A percentile compares a stretch with the other conserved stretches of the same genome.
Evolutionary conservation across 1,284 basidiomycete species (phyloP).

Genomic region (Rhizoctonia solani): DNA sequence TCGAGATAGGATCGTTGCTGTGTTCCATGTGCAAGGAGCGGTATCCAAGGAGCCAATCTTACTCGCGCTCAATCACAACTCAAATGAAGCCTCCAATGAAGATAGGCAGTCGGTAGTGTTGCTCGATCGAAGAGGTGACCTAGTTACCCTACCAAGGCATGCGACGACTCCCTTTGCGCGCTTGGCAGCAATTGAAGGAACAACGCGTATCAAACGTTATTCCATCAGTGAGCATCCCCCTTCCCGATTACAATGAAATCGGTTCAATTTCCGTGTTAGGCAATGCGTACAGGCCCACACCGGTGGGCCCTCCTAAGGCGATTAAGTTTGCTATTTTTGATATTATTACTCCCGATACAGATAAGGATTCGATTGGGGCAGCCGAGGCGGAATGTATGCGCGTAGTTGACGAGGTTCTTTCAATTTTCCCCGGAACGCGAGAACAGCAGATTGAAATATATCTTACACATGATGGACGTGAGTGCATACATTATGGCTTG

Average conservation of each 20-base stretch:
- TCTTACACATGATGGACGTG: slow-evolving; percentile 23
- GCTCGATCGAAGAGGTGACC: slow-evolving; percentile 80
- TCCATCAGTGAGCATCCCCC: slow-evolving; percentile 63
- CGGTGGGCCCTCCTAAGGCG: slow-evolving; percentile 64
- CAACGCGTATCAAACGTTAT: slow-evolving; percentile 86
- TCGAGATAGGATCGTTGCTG: slow-evolving; percentile 70
- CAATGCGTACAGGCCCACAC: slow-evolving; percentile 29
- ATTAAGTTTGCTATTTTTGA: slow-evolving; percentile 76
- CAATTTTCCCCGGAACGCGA: slow-evolving; percentile 63
- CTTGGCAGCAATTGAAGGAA: slow-evolving; percentile 73
- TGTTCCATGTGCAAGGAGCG: slow-evolving; percentile 89
- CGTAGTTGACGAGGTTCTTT: slow-evolving; percentile 65
- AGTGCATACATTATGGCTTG: background rate
- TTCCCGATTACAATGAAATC: background rate
- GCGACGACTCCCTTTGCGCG: slow-evolving; percentile 83
- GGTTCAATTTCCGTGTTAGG: slow-evolving; percentile 3
- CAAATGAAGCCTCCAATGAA: slow-evolving; percentile 64
- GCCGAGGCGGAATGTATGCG: slow-evolving; percentile 71
- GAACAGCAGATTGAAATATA: slow-evolving; percentile 23
- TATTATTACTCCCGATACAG: slow-evolving; percentile 73
- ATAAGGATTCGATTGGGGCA: slow-evolving; percentile 58
- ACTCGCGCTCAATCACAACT: slow-evolving; percentile 66
- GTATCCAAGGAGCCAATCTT: slow-evolving; percentile 84
- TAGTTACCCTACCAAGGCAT: slow-evolving; percentile 79
- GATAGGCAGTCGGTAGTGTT: slow-evolving; percentile 64